Conservation (phyloP, 2,329 filamentous ascomycete genomes). For the Leptodontidium sp. region DNA sequence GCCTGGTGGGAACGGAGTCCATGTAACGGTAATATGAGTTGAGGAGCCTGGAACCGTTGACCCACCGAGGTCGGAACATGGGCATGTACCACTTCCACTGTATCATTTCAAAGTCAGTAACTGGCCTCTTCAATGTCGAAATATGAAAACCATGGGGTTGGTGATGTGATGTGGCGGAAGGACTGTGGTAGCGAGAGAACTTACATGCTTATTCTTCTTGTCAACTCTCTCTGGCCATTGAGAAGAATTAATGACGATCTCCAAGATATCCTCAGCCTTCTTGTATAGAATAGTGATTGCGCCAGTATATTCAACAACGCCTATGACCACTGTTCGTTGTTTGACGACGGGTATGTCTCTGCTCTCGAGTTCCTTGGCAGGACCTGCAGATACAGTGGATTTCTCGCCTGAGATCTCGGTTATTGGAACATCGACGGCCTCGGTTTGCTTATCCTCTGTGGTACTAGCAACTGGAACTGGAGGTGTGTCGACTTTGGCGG, state of each 20-base stretch:
- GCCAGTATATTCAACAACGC: background rate
- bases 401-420: background rate
- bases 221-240: constrained; percentile 3
- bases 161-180: background rate
- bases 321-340: background rate
- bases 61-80: background rate
- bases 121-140: background rate
- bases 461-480: no score
- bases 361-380: background rate
- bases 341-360: background rate
- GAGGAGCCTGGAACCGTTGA: no score
- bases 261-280: constrained; percentile 3
- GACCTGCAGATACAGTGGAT: background rate
- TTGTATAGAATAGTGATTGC: background rate
- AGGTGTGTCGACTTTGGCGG: background rate
- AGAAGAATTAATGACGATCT: background rate
- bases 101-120: background rate
- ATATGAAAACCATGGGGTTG: background rate
- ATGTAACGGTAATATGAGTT: no score
- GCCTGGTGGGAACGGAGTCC: no score
- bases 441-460: background rate
- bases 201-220: background rate
- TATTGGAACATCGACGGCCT: background rate
- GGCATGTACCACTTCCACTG: constrained; percentile 5
- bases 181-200: background rate